Conservation (phyloP, 1,139 yeast genomes). For the Diutina ranongensis region DNA sequence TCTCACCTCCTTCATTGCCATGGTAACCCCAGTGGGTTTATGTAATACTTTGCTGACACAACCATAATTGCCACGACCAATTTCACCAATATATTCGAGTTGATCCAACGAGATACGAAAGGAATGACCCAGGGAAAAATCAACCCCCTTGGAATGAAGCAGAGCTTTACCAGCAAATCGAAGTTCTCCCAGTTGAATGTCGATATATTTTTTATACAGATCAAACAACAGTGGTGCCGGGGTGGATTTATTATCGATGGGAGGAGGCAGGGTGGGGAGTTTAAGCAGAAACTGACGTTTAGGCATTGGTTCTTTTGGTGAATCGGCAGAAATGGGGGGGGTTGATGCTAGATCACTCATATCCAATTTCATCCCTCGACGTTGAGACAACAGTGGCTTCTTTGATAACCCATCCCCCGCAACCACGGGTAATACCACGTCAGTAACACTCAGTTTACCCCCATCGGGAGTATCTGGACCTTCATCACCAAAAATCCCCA, state of each 20-base stretch:
- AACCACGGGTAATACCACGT: neutral
- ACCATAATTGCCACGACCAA: conserved; percentile 94
- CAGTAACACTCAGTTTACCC: neutral
- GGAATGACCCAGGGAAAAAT: conserved; percentile 78
- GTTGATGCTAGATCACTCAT: conserved; percentile 13
- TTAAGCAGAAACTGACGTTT: conserved; percentile 29
- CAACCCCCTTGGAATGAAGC: conserved; percentile 82
- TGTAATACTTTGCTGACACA: conserved; percentile 87
- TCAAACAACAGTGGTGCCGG: conserved; percentile 42
- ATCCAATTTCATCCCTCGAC: conserved; percentile 45
- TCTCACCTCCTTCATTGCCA: conserved; percentile 97
- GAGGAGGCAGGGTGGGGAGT: conserved; percentile 10
- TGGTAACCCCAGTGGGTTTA: conserved; percentile 82
- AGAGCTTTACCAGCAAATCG: conserved; percentile 93
- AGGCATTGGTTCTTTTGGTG: conserved; percentile 19
- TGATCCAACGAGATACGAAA: conserved; percentile 83
- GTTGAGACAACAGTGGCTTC: conserved; percentile 44
- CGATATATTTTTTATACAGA: conserved; percentile 76
- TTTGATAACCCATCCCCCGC: conserved; percentile 11
- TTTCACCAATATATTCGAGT: conserved; percentile 69
- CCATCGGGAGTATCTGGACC: neutral
- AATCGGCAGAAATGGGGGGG: conserved; percentile 12
- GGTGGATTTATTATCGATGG: neutral
- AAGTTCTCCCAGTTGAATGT: conserved; percentile 81
- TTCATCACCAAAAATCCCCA: neutral